Evolutionary conservation across 169 alveolate genomes (phyloP).

Genomic region (Neospora caninum): DNA sequence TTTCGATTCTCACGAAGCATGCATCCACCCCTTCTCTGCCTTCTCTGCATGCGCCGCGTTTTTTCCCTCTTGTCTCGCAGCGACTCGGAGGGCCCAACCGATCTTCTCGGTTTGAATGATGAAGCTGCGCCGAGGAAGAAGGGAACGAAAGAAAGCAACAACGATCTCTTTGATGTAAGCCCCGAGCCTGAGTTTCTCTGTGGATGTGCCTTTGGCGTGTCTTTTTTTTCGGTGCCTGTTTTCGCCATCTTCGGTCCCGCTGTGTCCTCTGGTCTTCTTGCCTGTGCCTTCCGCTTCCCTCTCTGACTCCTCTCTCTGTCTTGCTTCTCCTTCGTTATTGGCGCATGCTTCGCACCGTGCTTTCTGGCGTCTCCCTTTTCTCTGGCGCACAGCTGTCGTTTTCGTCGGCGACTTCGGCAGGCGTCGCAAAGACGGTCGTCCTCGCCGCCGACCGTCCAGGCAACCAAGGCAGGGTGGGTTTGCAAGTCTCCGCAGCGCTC

Average conservation of each 20-base stretch:
- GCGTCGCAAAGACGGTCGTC: neutral
- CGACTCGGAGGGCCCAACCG: constrained; percentile 40
- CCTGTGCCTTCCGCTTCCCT: neutral
- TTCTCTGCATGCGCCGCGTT: neutral
- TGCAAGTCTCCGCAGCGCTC: neutral
- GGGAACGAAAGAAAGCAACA: no score
- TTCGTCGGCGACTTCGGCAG: neutral
- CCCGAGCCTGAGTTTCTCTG: neutral
- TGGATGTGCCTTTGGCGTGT: neutral
- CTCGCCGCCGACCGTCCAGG: neutral
- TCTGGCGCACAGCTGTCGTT: neutral
- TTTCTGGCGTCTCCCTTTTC: neutral
- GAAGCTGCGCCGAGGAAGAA: neutral
- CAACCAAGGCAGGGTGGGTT: neutral
- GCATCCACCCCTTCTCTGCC: neutral
- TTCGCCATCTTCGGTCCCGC: neutral
- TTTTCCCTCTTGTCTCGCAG: neutral
- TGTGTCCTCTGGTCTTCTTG: neutral
- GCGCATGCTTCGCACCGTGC: neutral
- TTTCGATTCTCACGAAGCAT: neutral
- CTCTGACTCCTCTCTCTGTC: neutral
- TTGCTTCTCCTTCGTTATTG: neutral
- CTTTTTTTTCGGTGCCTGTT: neutral
- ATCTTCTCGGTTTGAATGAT: constrained; percentile 38
- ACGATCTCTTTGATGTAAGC: neutral